phyloP scores from a whole-genome alignment of 345 rosid species.

The Sisymbrium altissimum region DNA sequence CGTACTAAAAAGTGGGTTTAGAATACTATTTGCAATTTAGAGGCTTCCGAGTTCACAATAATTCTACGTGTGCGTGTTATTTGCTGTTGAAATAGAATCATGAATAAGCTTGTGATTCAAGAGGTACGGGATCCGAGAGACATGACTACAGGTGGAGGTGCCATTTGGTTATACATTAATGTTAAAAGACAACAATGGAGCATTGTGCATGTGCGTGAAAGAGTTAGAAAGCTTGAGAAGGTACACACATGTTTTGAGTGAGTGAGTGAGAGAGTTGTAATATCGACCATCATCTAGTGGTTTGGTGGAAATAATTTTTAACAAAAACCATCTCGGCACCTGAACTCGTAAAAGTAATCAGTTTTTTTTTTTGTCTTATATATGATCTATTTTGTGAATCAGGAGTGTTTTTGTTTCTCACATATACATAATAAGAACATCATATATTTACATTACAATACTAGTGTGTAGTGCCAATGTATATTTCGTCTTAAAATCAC shows the following conservation, averaged over 20 bases:
- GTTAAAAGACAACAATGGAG: not conserved
- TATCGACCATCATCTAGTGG: not conserved
- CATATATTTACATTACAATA: not conserved
- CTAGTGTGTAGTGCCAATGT: not conserved
- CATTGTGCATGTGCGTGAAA: not conserved
- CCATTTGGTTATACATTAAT: not conserved
- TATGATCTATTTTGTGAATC: not conserved
- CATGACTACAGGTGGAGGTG: not conserved
- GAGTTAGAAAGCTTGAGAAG: not conserved
- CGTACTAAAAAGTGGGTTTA: not conserved
- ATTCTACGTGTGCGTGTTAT: not conserved
- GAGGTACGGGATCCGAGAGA: not conserved
- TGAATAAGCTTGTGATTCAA: not conserved
- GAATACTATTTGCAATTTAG: not conserved
- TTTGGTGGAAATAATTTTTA: not conserved
- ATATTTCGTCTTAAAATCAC: not conserved
- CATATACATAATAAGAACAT: not conserved
- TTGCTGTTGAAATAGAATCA: not conserved
- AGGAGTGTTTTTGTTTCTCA: not conserved
- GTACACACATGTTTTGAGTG: not conserved
- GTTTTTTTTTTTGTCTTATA: not conserved
- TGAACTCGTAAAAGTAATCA: not conserved
- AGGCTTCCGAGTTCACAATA: not conserved
- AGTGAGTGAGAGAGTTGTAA: not conserved
- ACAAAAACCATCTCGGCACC: not conserved